A percentile compares a stretch with the other conserved stretches of the same genome.
These are phyloP conservation scores for Fusarium protoensiforme DNA, from an alignment of 2,329 filamentous ascomycete genomes.

Conservation along the genomic window DNA sequence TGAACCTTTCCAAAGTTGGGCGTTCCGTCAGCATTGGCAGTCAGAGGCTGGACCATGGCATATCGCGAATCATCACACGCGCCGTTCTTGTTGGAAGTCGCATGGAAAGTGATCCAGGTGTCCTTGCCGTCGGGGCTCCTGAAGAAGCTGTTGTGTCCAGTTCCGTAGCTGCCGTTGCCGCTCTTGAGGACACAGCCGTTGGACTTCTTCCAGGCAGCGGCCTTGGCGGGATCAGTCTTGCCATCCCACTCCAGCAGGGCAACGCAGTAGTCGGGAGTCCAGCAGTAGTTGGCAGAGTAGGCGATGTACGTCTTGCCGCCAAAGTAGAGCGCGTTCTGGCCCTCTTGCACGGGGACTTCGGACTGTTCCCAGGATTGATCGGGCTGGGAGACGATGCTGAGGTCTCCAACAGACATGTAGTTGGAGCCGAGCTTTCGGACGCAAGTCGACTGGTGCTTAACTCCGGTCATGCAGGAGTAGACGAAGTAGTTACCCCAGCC, in stretches of 20 bases:
- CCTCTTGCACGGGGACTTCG: slow-evolving; percentile 65
- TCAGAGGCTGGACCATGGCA: slow-evolving; percentile 63
- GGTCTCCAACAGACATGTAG: slow-evolving; percentile 53
- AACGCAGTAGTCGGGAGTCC: slow-evolving; percentile 64
- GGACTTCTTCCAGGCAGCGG: slow-evolving; percentile 62
- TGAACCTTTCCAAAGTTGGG: slow-evolving; percentile 60
- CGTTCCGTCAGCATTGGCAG: slow-evolving; percentile 60
- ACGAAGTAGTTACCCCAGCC: slow-evolving; percentile 62
- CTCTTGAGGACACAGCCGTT: slow-evolving; percentile 61
- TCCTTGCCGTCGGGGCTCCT: slow-evolving; percentile 64
- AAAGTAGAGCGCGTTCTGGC: slow-evolving; percentile 63
- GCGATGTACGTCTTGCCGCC: slow-evolving; percentile 63
- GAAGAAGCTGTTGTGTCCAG: slow-evolving; percentile 70
- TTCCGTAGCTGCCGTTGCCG: slow-evolving; percentile 67
- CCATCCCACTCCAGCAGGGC: slow-evolving; percentile 66
- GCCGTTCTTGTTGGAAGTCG: slow-evolving; percentile 59
- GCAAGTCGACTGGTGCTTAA: slow-evolving; percentile 51
- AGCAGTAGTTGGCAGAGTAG: slow-evolving; percentile 68
- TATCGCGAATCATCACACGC: slow-evolving; percentile 65
- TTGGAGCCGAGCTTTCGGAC: slow-evolving; percentile 53
- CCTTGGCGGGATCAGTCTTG: slow-evolving; percentile 56
- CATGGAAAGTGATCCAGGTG: slow-evolving; percentile 67
- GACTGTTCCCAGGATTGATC: slow-evolving; percentile 62
- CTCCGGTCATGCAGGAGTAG: slow-evolving; percentile 63
- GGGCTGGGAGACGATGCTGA: slow-evolving; percentile 62